Base-by-base conservation (phyloP, 192 early-diverging fungal species). In the Chytriomyces hyalinus region DNA sequence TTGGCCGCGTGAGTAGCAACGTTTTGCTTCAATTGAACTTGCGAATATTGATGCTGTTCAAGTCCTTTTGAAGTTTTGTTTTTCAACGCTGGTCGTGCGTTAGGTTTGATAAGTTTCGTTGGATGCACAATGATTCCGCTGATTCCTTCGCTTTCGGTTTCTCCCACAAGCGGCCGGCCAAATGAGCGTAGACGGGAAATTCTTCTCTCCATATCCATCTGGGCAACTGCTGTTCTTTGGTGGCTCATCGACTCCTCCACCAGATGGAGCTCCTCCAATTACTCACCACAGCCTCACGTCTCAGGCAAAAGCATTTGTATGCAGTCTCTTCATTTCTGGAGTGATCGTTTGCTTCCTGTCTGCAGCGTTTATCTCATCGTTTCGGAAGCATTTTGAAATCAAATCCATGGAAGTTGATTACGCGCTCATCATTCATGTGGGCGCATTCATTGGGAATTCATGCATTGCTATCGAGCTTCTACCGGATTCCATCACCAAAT, bases 151-250 rank as follows among this genome's bases (percentile, higher is more conserved):
- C 20, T 20, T n/a, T 3, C 20, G 15, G 20, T 57, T 57, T 57
- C 20, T 57, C 53, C 36, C 36, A 36, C 36, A 57, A 57, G 71
- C 53, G 13, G 60, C 62, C 62, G 71, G 71, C 0, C 3, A 73
- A 73, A 73, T 60, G 22, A 62, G 45, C 53, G 15, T 5, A 20
- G 17, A 62, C 5, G 53, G 13, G 8, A 73, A n/a, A 10, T 43
- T 4, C 22, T 60, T 62, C 45, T n/a, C 60, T 15, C 45, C 60
- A 20, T 73, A 73, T 73, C 13, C 53, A 8, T 26, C 17, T 8
- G 17, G 45, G 53, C 20, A 8, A 15, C 71, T 60, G 11, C 20
- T 62, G 71, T 73, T 73, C 49, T 62, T 43, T 28, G 60, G 53
- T 13, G 71, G 71, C 62, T 24, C 10, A 15, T 26, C 22, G 22